These are phyloP conservation scores for Xylariales sp. DNA, from an alignment of 2,329 filamentous ascomycete genomes.

Conservation along the genomic window DNA sequence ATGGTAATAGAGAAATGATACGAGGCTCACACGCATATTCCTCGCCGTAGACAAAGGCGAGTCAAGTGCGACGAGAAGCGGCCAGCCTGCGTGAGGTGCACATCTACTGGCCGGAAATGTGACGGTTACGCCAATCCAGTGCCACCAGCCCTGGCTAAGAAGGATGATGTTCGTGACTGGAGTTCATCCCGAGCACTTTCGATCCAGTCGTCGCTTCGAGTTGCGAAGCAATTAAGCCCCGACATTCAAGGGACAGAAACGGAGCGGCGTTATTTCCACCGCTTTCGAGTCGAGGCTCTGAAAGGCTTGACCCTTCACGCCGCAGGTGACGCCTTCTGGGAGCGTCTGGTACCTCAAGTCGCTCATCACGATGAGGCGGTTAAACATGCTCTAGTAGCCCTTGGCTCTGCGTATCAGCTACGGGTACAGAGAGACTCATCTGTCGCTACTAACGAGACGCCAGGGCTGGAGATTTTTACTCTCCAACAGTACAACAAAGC, in stretches of 20 bases:
- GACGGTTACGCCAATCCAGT: conserved; percentile 23
- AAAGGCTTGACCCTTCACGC: conserved; percentile 33
- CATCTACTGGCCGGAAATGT: conserved; percentile 25
- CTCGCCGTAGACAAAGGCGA: conserved; percentile 10
- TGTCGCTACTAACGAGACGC: too few relatives aligned
- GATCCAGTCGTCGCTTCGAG: conserved; percentile 18
- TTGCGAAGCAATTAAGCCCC: conserved; percentile 28
- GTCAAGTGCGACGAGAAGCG: conserved; percentile 3
- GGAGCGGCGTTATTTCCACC: conserved; percentile 31
- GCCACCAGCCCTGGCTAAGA: conserved; percentile 8
- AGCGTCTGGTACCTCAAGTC: conserved; percentile 24
- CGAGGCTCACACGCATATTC: conserved; percentile 2
- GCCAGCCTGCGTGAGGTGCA: conserved; percentile 16
- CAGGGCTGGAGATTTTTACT: conserved; percentile 29
- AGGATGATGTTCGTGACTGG: conserved; percentile 5
- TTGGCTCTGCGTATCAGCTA: conserved; percentile 27
- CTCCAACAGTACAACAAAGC: conserved; percentile 35
- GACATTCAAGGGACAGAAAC: conserved; percentile 30
- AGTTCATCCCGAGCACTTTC: conserved; percentile 7
- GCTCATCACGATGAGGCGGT: conserved; percentile 25
- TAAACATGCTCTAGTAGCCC: conserved; percentile 29
- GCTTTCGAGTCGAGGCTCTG: conserved; percentile 26
- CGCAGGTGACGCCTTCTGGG: conserved; percentile 27
- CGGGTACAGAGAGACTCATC: conserved; percentile 16
- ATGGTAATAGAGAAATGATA: conserved; percentile 18